Base-by-base conservation (phyloP, 163 green algal species). In the Prototheca stagnorum region DNA sequence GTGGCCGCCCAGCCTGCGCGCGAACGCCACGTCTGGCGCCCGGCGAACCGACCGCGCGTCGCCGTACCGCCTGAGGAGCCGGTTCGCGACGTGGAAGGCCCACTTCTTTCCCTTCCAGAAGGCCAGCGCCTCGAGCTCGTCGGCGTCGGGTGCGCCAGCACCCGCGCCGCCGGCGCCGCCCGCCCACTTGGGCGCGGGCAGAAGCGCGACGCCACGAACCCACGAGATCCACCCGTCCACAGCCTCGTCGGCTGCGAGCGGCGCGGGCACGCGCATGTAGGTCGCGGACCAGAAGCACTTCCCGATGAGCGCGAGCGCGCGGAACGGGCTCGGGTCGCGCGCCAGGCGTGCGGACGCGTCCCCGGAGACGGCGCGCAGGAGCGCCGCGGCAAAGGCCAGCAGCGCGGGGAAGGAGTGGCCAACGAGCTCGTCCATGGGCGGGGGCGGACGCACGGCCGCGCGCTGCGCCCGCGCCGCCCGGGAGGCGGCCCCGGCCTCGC, bases 91-190 rank as follows among this genome's bases (percentile, higher is more conserved):
- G 69, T 95, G 83, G 56, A 93, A 66, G 31, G 78, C 68, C 89
- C 89, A 98, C 72, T 98, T 98, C 64, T 91, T 92, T 26, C 68
- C 68, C 61, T 98, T 97, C 85, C 86, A 96, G 81, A 81, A 96
- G 9, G 72, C 50, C 66, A 72, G 91, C 14, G 61, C 48, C 34
- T 68, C 63, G 9, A 76, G 68, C 7, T 74, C 58, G 4, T 87
- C 77, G 8, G 35, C 16, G 54, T 84, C 74, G 34, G 64, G n/a
- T n/a, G n/a, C n/a, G n/a, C n/a, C n/a, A n/a, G n/a, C n/a, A n/a
- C n/a, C n/a, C n/a, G n/a, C n/a, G n/a, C n/a, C n/a, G n/a, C n/a
- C n/a, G n/a, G n/a, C n/a, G n/a, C n/a, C n/a, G n/a, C n/a, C n/a
- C n/a, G n/a, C n/a, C n/a, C n/a, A n/a, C n/a, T n/a, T 47, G 16